Percentiles rank a stretch among this genome's conserved stretches.
Conservation (phyloP, 2,329 filamentous ascomycete species). For the Verruconis gallopava region DNA sequence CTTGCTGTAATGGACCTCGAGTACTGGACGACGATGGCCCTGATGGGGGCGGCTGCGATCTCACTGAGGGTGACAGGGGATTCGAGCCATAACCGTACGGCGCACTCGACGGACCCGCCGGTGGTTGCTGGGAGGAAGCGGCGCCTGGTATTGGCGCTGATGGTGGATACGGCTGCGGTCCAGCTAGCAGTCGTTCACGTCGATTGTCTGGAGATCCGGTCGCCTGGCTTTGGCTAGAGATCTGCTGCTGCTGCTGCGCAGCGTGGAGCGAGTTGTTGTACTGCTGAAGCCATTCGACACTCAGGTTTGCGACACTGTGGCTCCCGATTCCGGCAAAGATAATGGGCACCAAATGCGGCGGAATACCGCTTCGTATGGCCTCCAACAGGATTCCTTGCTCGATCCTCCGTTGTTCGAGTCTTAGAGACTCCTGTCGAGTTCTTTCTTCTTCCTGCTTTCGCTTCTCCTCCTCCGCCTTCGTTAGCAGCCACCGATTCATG, state of each 20-base stretch:
- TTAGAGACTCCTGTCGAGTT: slow-evolving; percentile 36
- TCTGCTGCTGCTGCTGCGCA: slow-evolving; percentile 29
- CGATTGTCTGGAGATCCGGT: slow-evolving; percentile 23
- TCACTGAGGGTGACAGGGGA: slow-evolving; percentile 19
- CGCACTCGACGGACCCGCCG: background rate
- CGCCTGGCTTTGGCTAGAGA: slow-evolving; percentile 22
- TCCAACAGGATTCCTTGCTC: slow-evolving; percentile 41
- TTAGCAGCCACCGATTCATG: slow-evolving; percentile 38
- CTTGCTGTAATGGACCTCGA: slow-evolving; percentile 32
- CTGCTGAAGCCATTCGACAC: slow-evolving; percentile 38
- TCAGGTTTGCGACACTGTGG: slow-evolving; percentile 33
- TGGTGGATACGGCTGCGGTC: slow-evolving; percentile 21
- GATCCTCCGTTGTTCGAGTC: slow-evolving; percentile 38
- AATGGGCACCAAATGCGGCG: slow-evolving; percentile 38
- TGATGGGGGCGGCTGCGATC: slow-evolving; percentile 18
- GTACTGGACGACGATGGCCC: slow-evolving; percentile 28
- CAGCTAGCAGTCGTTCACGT: slow-evolving; percentile 24
- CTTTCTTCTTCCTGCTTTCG: slow-evolving; percentile 41
- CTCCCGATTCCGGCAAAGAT: slow-evolving; percentile 41
- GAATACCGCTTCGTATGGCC: slow-evolving; percentile 38
- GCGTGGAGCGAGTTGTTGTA: slow-evolving; percentile 34
- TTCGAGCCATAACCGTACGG: slow-evolving; percentile 11
- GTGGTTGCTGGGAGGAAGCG: background rate
- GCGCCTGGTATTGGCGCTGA: slow-evolving; percentile 19
- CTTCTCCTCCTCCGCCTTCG: slow-evolving; percentile 39